Base-by-base conservation (phyloP, 768 basidiomycete species). In the Lactarius trivialis region DNA sequence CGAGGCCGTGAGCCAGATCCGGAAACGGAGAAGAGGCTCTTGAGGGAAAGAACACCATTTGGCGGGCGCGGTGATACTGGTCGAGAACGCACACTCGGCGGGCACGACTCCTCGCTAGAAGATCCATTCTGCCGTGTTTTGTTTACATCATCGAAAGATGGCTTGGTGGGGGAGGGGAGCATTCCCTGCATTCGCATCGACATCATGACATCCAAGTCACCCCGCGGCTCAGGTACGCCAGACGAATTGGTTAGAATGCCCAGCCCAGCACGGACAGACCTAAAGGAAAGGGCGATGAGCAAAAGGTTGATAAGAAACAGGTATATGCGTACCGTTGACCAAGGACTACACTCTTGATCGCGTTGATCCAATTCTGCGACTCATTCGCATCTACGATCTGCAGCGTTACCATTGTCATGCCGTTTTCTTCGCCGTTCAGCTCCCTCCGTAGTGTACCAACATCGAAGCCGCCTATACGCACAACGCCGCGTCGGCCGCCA, bases 181-280 rank as follows among this genome's bases (percentile, higher is more conserved):
- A 84, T 73, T n/a, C 81, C 84, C 67, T 89, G 87, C 34, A 83
- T 78, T 53, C 85, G 85, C 78, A 91, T 89, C 33, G 87, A 86
- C 37, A 91, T 78, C 82, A 90, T 88, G 52, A 91, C 89, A 70
- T 91, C 89, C 76, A 91, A 82, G 69, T 91, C 89, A 7, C 89
- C 89, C 51, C 84, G 79, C 24, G 88, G 88, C 63, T 89, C 89
- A 30, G 80, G 74, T 17, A 75, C 76, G 24, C 77, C 75, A 3
- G 75, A 67, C 24, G 74, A 73, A 43, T 74, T 74, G 0, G 78
- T 70, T 30, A 82, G 73, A 26, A 77, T 73, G 36, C 82, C 81
- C 14, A 91, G 72, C 17, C 89, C 89, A 9, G 85, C 87, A 24
- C 86, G 85, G 30, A 87, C 74, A 41, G 87, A 84, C 67, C 89